phyloP scores from a whole-genome alignment of 306 rosid genomes.

The Vigna radiata region DNA sequence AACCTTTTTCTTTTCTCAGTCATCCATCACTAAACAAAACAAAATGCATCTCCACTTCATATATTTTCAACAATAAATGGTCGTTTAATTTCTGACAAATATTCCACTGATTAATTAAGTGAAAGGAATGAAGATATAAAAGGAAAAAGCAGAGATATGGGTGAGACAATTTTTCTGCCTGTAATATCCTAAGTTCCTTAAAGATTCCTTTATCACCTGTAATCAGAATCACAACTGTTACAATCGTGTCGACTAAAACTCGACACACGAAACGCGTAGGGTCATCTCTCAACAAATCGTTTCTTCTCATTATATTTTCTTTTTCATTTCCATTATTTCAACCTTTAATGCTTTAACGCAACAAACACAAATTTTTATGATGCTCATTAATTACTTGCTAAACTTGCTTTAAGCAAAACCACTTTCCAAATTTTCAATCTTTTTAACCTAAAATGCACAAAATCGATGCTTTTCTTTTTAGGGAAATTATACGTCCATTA shows the following conservation, averaged over 20 bases:
- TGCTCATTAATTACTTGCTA: slow-evolving; percentile 57
- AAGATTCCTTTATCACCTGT: slow-evolving; percentile 55
- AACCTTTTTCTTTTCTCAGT: slow-evolving; percentile 32
- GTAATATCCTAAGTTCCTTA: slow-evolving; percentile 49
- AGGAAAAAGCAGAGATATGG: slow-evolving; percentile 46
- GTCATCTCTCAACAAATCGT: slow-evolving; percentile 47
- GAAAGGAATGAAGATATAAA: slow-evolving; percentile 27
- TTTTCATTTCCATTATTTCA: slow-evolving; percentile 47
- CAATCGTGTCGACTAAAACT: slow-evolving; percentile 61
- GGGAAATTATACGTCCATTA: slow-evolving; percentile 33
- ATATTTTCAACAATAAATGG: slow-evolving; percentile 29
- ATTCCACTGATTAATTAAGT: slow-evolving; percentile 19
- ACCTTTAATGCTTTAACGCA: slow-evolving; percentile 45
- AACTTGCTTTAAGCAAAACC: slow-evolving; percentile 37
- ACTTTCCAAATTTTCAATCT: slow-evolving; percentile 38
- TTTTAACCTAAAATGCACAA: no score
- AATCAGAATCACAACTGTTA: slow-evolving; percentile 56
- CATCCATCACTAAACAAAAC: slow-evolving; percentile 34
- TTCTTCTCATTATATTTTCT: slow-evolving; percentile 53
- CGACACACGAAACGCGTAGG: slow-evolving; percentile 52
- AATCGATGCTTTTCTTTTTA: slow-evolving; percentile 37
- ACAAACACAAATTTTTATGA: slow-evolving; percentile 40
- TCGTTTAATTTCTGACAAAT: slow-evolving; percentile 38
- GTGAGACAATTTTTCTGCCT: slow-evolving; percentile 50
- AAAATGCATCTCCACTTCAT: slow-evolving; percentile 44